Evolutionary conservation across 2,329 filamentous ascomycete genomes (phyloP).

Genomic region (Cytospora chrysosperma): DNA sequence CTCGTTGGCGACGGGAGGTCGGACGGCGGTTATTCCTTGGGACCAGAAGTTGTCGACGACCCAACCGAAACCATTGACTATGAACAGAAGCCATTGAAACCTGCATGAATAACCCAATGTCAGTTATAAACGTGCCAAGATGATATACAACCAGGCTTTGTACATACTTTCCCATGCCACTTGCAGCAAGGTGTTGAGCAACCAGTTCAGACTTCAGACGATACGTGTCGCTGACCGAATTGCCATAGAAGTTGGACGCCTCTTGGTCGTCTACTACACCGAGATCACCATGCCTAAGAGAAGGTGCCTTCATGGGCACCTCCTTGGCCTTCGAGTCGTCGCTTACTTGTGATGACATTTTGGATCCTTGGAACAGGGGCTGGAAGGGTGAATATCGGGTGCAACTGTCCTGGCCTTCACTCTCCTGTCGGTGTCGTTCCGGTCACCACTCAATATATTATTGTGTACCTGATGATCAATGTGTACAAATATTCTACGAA

Average conservation of each 20-base stretch:
- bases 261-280: slow-evolving; percentile 30
- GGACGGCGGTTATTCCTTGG: slow-evolving; percentile 37
- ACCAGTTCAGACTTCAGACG: slow-evolving; percentile 36
- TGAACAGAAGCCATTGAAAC: slow-evolving; percentile 44
- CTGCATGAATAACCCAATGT: not conserved
- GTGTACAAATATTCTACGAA: not conserved
- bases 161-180: slow-evolving; percentile 38
- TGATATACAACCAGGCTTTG: fast-evolving
- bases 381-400: not conserved
- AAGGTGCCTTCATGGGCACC: not conserved
- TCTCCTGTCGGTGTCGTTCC: not conserved
- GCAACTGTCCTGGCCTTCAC: not conserved
- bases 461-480: not conserved
- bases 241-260: slow-evolving; percentile 39
- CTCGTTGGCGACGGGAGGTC: slow-evolving; percentile 36
- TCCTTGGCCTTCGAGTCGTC: slow-evolving; percentile 6
- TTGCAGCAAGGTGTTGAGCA: slow-evolving; percentile 31
- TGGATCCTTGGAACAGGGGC: not conserved
- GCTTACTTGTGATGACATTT: slow-evolving; percentile 11
- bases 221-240: slow-evolving; percentile 32
- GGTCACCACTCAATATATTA: not conserved
- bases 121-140: not conserved
- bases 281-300: slow-evolving; percentile 11
- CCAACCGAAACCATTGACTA: slow-evolving; percentile 48
- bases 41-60: slow-evolving; percentile 45